Conservation (phyloP, 371 early-diverging fungal species). For the Parasitella parasitica region DNA sequence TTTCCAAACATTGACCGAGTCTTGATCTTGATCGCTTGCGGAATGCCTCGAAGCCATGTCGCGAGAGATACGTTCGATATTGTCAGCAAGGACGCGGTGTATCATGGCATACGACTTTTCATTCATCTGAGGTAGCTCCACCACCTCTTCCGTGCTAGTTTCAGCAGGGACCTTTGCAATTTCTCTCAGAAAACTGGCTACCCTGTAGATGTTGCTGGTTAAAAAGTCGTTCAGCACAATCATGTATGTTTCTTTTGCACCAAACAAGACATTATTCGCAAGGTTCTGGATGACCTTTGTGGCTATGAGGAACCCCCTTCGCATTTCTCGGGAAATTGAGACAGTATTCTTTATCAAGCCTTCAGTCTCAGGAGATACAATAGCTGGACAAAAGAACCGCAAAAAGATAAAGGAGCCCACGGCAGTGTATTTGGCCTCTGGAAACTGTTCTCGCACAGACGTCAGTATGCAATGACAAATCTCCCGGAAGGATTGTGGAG, state of each 20-base stretch:
- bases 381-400: slow-evolving; percentile 93
- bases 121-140: slow-evolving; percentile 29
- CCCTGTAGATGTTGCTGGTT: slow-evolving; percentile 62
- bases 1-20: slow-evolving; percentile 30
- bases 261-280: slow-evolving; percentile 92
- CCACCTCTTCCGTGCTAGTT: slow-evolving; percentile 3
- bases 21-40: slow-evolving; percentile 10
- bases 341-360: slow-evolving; percentile 36
- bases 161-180: slow-evolving; percentile 34
- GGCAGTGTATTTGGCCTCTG: slow-evolving; percentile 78
- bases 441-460: slow-evolving; percentile 76
- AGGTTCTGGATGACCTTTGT: slow-evolving; percentile 95
- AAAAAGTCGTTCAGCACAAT: slow-evolving; percentile 80
- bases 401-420: slow-evolving; percentile 94
- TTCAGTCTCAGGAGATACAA: slow-evolving; percentile 80
- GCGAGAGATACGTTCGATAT: slow-evolving; percentile 63
- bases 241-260: slow-evolving; percentile 90
- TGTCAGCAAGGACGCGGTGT: slow-evolving; percentile 65
- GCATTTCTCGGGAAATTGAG: slow-evolving; percentile 38
- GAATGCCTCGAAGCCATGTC: slow-evolving; percentile 41
- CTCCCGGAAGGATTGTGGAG: slow-evolving; percentile 73
- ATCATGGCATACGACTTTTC: slow-evolving; percentile 54
- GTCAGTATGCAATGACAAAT: slow-evolving; percentile 74
- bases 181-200: slow-evolving; percentile 56
- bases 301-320: slow-evolving; percentile 82